Evolutionary conservation across 1,139 yeast species (phyloP).

Genomic region (Saccharomyces hybrid): DNA sequence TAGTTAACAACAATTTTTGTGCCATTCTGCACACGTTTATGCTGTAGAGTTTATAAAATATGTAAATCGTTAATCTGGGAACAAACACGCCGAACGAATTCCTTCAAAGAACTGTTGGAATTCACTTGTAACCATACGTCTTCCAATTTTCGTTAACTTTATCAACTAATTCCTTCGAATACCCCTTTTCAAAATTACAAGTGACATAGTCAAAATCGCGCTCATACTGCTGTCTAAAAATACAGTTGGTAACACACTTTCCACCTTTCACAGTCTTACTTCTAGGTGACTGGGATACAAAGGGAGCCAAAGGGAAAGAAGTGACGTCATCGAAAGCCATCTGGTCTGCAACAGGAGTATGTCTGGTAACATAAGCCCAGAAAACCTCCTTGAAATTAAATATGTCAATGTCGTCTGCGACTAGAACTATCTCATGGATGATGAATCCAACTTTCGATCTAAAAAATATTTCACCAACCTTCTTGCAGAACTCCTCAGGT

Average conservation of each 20-base stretch:
- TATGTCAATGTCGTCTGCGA: constrained; percentile 23
- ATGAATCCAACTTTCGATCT: constrained; percentile 11
- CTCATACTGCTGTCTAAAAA: constrained; percentile 14
- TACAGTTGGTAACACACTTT: constrained; percentile 20
- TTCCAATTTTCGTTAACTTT: constrained; percentile 9
- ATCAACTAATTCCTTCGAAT: constrained; percentile 9
- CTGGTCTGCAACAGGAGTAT: constrained; percentile 20
- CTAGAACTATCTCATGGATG: constrained; percentile 18
- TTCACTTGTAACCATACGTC: constrained; percentile 7
- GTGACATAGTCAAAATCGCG: constrained; percentile 10
- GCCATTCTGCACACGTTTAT: too few relatives aligned
- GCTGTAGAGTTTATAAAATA: too few relatives aligned
- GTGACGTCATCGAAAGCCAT: constrained; percentile 12
- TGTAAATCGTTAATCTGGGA: too few relatives aligned
- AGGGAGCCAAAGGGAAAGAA: constrained; percentile 21
- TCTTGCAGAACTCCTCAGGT: constrained; percentile 4
- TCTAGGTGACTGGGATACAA: constrained; percentile 14
- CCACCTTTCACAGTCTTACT: constrained; percentile 17
- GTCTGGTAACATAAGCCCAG: constrained; percentile 25
- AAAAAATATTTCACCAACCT: constrained; percentile 15
- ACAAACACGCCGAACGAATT: too few relatives aligned
- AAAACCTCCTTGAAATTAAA: constrained; percentile 18
- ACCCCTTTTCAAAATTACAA: constrained; percentile 10
- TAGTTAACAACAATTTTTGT: too few relatives aligned
- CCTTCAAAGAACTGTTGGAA: not conserved